A percentile compares a stretch with the other conserved stretches of the same genome.
Conservation (phyloP, 2,329 filamentous ascomycete genomes). For the Xylaria sp. region DNA sequence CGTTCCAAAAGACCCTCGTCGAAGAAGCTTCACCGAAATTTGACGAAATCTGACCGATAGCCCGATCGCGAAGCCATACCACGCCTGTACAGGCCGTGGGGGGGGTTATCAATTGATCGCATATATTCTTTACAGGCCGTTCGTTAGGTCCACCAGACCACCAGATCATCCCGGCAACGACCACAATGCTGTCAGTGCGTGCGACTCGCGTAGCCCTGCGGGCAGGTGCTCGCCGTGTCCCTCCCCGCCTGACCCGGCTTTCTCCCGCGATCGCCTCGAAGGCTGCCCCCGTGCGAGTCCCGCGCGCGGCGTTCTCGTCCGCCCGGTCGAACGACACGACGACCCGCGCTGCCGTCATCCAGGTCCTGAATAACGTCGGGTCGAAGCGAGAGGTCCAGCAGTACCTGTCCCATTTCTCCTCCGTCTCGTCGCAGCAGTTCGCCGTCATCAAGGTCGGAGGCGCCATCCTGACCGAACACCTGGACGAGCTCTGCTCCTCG, state of each 20-base stretch:
- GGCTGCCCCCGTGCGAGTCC: slow-evolving; percentile 25
- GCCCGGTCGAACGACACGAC: slow-evolving; percentile 51
- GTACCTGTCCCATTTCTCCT: slow-evolving; percentile 96
- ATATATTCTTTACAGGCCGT: slow-evolving; percentile 9
- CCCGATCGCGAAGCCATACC: slow-evolving; percentile 24
- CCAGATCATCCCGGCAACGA: neutral
- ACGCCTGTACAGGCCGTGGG: slow-evolving; percentile 27
- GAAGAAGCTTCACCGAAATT: slow-evolving; percentile 11
- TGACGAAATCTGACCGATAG: too few species aligned
- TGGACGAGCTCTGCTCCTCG: slow-evolving; percentile 87
- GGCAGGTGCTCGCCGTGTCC: slow-evolving; percentile 36
- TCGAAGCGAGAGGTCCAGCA: slow-evolving; percentile 96
- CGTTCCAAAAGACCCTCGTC: slow-evolving; percentile 17
- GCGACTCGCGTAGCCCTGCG: slow-evolving; percentile 35
- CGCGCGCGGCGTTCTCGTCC: slow-evolving; percentile 41
- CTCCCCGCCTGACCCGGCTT: slow-evolving; percentile 27
- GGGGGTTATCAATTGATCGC: slow-evolving; percentile 10
- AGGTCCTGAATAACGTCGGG: slow-evolving; percentile 91
- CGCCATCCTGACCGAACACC: slow-evolving; percentile 91
- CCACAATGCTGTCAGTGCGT: slow-evolving; percentile 33
- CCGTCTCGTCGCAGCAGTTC: slow-evolving; percentile 94
- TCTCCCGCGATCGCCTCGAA: slow-evolving; percentile 20
- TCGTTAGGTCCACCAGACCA: neutral
- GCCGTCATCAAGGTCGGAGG: slow-evolving; percentile 98
- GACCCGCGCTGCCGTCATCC: slow-evolving; percentile 80